A percentile compares a stretch with the other conserved stretches of the same genome.
Conservation (phyloP, 2,329 filamentous ascomycete species). For the Fusarium sp. region DNA sequence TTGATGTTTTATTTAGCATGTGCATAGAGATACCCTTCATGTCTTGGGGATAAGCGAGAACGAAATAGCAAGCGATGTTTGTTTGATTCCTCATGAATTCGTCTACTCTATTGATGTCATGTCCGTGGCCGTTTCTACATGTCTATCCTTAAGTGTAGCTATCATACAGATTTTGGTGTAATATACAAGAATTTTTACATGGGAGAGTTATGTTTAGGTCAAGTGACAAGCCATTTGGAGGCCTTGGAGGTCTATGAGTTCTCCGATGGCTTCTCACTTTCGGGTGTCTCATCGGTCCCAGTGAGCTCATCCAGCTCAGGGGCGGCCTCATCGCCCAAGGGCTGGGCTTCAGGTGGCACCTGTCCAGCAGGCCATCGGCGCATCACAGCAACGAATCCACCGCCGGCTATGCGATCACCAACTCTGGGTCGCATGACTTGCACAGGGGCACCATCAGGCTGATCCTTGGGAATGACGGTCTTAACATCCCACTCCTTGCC, state of each 20-base stretch:
- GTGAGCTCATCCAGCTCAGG: constrained; percentile 10
- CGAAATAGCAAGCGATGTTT: constrained; percentile 45
- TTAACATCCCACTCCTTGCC: constrained; percentile 75
- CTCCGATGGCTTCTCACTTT: neutral
- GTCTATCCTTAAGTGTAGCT: neutral
- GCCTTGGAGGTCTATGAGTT: neutral
- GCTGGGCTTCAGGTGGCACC: constrained; percentile 12
- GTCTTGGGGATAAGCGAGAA: constrained; percentile 42
- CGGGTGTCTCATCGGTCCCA: neutral
- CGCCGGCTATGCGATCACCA: constrained; percentile 54
- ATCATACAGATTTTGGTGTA: constrained; percentile 3
- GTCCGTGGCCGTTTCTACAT: neutral
- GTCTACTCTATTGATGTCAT: neutral
- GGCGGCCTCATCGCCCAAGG: constrained; percentile 7
- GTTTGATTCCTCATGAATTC: constrained; percentile 41
- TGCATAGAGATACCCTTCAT: constrained; percentile 51
- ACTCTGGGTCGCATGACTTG: constrained; percentile 58
- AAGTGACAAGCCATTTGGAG: neutral
- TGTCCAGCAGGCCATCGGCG: constrained; percentile 47
- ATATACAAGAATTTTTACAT: neutral
- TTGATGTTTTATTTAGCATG: constrained; percentile 39
- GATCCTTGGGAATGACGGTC: constrained; percentile 52
- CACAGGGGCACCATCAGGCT: constrained; percentile 42
- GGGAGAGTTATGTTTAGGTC: neutral
- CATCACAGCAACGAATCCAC: constrained; percentile 56